These are phyloP conservation scores for Phytophthora idaei DNA, from an alignment of 352 stramenopile genomes.

Conservation along the genomic window DNA sequence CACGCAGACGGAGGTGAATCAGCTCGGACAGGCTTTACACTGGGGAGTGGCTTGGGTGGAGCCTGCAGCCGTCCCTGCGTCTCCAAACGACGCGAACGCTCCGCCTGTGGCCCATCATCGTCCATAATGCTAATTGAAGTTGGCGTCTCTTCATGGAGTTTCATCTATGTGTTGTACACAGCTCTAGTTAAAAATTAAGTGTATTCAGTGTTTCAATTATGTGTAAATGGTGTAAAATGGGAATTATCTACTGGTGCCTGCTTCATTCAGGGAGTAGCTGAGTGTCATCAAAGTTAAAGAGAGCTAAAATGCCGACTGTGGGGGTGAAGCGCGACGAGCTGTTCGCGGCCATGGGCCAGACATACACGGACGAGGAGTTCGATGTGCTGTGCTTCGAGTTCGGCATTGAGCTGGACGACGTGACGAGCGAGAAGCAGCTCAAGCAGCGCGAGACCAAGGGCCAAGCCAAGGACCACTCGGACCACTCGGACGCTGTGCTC, in stretches of 20 bases:
- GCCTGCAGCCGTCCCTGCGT: constrained; percentile 28
- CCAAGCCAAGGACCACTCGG: constrained; percentile 63
- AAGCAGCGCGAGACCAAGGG: constrained; percentile 82
- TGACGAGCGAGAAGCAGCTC: constrained; percentile 88
- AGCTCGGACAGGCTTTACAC: neutral
- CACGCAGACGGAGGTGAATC: constrained; percentile 2
- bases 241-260: constrained; percentile 29
- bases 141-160: constrained; percentile 20
- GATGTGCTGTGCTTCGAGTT: constrained; percentile 99
- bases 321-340: constrained; percentile 97
- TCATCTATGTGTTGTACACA: constrained; percentile 4
- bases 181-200: neutral
- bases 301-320: constrained; percentile 97
- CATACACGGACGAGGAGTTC: constrained; percentile 99
- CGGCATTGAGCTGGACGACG: constrained; percentile 97
- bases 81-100: constrained; percentile 42
- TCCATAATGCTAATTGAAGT: constrained; percentile 26
- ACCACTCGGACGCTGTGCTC: constrained; percentile 90
- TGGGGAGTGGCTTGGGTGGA: neutral
- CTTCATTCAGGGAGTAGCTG: constrained; percentile 23
- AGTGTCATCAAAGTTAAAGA: constrained; percentile 15
- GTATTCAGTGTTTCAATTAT: neutral
- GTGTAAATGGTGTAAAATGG: neutral
- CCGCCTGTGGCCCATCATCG: constrained; percentile 37
- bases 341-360: constrained; percentile 96